Evolutionary conservation across 495 filamentous ascomycete species (phyloP), one percentile per base, ranked within the genome.

Genomic region (Rhypophila decipiens): DNA sequence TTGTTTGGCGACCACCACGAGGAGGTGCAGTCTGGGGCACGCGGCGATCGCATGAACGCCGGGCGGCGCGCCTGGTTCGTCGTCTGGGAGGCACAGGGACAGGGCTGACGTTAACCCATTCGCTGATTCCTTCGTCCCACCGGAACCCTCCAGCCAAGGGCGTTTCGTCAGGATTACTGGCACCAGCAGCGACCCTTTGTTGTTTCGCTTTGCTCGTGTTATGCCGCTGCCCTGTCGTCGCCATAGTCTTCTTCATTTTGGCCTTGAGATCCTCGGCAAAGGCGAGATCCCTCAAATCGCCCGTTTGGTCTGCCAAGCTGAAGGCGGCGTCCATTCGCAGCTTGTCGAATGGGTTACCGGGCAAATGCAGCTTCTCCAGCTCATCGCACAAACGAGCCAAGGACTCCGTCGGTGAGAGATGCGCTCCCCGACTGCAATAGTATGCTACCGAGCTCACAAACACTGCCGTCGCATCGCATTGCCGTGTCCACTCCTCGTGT

Each of bases 71-170:
- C 42, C 9, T 22, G 13, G 24, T 4, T 34, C 19, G 12, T 34
- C 19, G 42, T 21, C 11, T 19, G n/a, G 18, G 2, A 17, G 24
- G 23, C 20, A 17, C 17, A 17, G 24, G 8, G 42, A 34, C 39
- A 12, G 24, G 36, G 40, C 64, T 71, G 15, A 51, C 58, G 10
- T 52, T 68, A 13, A 76, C 66, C 72, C 72, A 76, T 56, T 76
- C 72, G 43, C 71, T 63, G 58, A 76, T 74, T 13, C 70, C 72
- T 47, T 73, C 71, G 50, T 76, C 72, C 71, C 71, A 76, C 10
- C 65, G 61, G 51, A 67, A 74, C n/a, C 67, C 61, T n/a, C 59
- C 53, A 34, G 66, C 63, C 3, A 34, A 39, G 7, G 18, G 39
- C 4, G 15, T 39, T 24, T 50, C 24, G 12, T 29, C 12, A 15